These are phyloP conservation scores for Cephaloascus fragrans DNA, from an alignment of 805 yeast genomes.

Conservation along the genomic window DNA sequence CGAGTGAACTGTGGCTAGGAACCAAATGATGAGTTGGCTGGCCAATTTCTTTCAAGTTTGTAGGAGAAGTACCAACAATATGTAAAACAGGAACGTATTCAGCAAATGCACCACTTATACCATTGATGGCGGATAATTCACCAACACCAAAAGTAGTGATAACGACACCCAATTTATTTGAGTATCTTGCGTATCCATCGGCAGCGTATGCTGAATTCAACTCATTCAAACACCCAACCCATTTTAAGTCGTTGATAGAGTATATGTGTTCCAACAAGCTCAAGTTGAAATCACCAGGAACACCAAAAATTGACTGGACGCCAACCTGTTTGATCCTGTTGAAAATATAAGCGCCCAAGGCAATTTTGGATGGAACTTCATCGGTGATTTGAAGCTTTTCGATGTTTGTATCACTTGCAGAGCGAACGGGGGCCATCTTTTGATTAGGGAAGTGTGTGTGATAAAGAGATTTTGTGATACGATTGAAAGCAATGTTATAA, in stretches of 20 bases:
- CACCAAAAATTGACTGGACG: conserved; percentile 32
- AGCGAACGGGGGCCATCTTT: not conserved
- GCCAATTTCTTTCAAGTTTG: not conserved
- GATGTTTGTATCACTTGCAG: not conserved
- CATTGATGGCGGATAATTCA: conserved; percentile 40
- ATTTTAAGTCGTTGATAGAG: conserved; percentile 19
- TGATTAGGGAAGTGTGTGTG: too few species aligned
- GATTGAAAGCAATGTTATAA: too few species aligned
- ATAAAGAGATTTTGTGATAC: not conserved
- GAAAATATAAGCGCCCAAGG: conserved; percentile 60
- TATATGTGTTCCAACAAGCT: conserved; percentile 25
- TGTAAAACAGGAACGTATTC: conserved; percentile 38
- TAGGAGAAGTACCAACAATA: conserved; percentile 33
- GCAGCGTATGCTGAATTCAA: conserved; percentile 42
- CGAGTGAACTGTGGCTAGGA: conserved; percentile 17
- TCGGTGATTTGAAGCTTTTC: not conserved
- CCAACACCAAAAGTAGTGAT: conserved; percentile 44
- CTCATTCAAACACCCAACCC: conserved; percentile 41
- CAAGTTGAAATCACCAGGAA: conserved; percentile 30
- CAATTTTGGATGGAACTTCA: conserved; percentile 12
- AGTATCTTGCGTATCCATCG: conserved; percentile 35
- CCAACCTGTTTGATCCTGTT: conserved; percentile 44
- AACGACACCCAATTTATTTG: conserved; percentile 25
- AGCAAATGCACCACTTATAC: conserved; percentile 37
- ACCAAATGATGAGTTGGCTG: conserved; percentile 20